Conservation (phyloP, 1,284 basidiomycete species). For the Wallemia mellicola region DNA sequence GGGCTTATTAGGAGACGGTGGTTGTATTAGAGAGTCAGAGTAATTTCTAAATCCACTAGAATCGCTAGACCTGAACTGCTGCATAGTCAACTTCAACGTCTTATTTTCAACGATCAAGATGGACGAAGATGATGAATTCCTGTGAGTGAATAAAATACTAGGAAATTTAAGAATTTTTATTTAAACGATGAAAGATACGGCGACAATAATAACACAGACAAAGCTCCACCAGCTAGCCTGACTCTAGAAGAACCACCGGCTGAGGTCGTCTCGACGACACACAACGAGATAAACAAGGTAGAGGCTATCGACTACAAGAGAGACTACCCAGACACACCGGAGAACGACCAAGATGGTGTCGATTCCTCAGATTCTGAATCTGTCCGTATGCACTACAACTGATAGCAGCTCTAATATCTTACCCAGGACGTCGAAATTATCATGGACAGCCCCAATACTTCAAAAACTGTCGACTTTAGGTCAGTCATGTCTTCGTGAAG, state of each 20-base stretch:
- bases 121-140: conserved; percentile 1
- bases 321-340: not conserved
- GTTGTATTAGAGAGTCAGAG: not conserved
- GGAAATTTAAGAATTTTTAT: not conserved
- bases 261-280: not conserved
- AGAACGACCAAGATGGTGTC: not conserved
- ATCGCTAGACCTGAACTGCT: not conserved
- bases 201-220: not conserved
- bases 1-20: not conserved
- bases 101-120: not conserved
- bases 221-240: not conserved
- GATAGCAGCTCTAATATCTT: not conserved
- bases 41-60: not conserved
- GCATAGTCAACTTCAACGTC: not conserved
- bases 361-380: not conserved
- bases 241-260: not conserved
- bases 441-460: not conserved
- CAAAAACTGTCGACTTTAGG: not conserved
- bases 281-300: not conserved
- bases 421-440: not conserved
- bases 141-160: not conserved
- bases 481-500: not conserved
- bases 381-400: not conserved
- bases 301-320: not conserved
- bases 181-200: not conserved